Conservation (phyloP, 192 early-diverging fungal species). For the Entomortierella chlamydospora region DNA sequence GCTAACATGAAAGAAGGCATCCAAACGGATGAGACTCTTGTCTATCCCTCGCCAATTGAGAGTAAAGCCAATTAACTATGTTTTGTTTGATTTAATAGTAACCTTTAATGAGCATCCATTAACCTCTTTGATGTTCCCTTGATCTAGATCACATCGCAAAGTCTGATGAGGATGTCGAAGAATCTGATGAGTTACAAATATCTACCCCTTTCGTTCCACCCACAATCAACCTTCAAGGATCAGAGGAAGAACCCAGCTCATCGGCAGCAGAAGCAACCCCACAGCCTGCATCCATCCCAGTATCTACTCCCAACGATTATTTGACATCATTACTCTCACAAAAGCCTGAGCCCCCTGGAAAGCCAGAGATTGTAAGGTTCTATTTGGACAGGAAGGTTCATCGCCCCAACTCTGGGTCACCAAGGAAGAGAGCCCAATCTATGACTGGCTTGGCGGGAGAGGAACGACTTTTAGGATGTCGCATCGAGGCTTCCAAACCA, state of each 20-base stretch:
- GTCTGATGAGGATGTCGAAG: slow-evolving; percentile 35
- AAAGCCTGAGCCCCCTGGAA: slow-evolving; percentile 35
- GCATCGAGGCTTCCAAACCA: slow-evolving; percentile 5
- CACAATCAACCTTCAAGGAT: slow-evolving; percentile 12
- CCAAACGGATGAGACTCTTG: slow-evolving; percentile 31
- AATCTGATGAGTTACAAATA: slow-evolving; percentile 13
- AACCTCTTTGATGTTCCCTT: too few relatives aligned
- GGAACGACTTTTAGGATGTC: slow-evolving; percentile 41
- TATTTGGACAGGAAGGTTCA: slow-evolving; percentile 13
- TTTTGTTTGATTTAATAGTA: too few relatives aligned
- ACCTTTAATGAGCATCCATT: too few relatives aligned
- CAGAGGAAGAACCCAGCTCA: slow-evolving; percentile 20
- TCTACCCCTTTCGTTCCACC: not conserved
- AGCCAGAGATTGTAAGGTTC: slow-evolving; percentile 30
- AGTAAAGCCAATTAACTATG: slow-evolving; percentile 30
- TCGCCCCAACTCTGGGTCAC: not conserved
- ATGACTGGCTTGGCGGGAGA: slow-evolving; percentile 25
- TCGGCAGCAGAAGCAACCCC: not conserved
- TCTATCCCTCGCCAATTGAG: slow-evolving; percentile 1
- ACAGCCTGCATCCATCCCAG: not conserved
- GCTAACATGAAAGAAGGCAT: slow-evolving; percentile 27
- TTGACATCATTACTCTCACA: slow-evolving; percentile 27
- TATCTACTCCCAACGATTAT: slow-evolving; percentile 11
- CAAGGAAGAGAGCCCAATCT: slow-evolving; percentile 33
- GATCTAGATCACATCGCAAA: slow-evolving; percentile 13